Percentiles rank a stretch among this genome's conserved stretches.
Evolutionary conservation across 2,329 filamentous ascomycete genomes (phyloP).

Genomic region (Alternaria ethzedia): DNA sequence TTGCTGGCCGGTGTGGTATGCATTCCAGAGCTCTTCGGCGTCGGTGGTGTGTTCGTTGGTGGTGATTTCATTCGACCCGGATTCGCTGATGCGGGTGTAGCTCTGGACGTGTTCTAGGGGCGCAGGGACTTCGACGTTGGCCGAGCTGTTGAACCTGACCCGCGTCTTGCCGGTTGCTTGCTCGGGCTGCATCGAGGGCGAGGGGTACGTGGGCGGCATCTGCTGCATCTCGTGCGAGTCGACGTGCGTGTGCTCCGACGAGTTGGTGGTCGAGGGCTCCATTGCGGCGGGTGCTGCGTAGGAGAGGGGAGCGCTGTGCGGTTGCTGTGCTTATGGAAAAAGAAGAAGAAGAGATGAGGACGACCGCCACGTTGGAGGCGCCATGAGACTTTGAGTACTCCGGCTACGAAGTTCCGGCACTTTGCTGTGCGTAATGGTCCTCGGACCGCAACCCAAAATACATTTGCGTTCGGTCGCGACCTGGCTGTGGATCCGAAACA

Average conservation of each 20-base stretch:
- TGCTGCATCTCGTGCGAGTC: constrained; percentile 18
- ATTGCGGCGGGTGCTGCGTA: constrained; percentile 11
- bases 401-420: background rate
- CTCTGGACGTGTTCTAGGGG: constrained; percentile 10
- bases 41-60: constrained; percentile 24
- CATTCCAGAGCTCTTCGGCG: constrained; percentile 29
- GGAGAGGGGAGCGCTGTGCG: background rate
- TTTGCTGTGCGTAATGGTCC: background rate
- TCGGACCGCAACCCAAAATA: constrained; percentile 5
- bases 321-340: background rate
- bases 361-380: background rate
- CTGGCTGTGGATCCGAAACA: constrained; percentile 6
- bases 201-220: constrained; percentile 4
- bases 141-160: constrained; percentile 39
- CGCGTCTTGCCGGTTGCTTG: constrained; percentile 20
- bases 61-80: constrained; percentile 14
- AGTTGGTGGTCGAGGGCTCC: constrained; percentile 23
- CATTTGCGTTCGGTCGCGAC: constrained; percentile 5
- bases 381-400: background rate
- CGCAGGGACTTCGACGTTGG: constrained; percentile 28
- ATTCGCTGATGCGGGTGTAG: constrained; percentile 21
- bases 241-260: constrained; percentile 14
- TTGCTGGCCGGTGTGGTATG: constrained; percentile 22
- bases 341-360: background rate
- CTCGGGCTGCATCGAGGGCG: constrained; percentile 17